phyloP scores from a whole-genome alignment of 805 yeast genomes.

The Metschnikowia shivogae region DNA sequence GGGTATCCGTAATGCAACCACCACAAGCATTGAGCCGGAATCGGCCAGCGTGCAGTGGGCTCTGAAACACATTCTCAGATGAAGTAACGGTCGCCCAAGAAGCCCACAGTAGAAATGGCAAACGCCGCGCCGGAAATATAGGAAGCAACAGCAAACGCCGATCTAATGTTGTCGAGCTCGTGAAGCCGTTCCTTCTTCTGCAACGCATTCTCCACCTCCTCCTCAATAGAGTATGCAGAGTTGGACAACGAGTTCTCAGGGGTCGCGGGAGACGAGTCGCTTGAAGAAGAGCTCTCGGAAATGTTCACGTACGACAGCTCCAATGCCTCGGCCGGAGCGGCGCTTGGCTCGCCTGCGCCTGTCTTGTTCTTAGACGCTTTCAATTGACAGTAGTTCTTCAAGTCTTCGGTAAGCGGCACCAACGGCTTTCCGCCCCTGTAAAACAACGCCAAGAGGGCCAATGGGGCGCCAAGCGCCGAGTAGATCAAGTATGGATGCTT shows the following conservation, averaged over 20 bases:
- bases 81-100: constrained; percentile 46
- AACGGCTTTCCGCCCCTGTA: constrained; percentile 9
- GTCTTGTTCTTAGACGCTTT: background rate
- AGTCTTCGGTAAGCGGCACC: constrained; percentile 1
- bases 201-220: constrained; percentile 42
- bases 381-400: constrained; percentile 1
- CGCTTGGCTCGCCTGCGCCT: background rate
- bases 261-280: constrained; percentile 26
- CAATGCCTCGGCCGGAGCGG: constrained; percentile 26
- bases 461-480: constrained; percentile 52
- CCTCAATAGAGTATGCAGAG: constrained; percentile 27
- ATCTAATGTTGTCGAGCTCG: constrained; percentile 30
- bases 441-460: constrained; percentile 23
- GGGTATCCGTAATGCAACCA: no score
- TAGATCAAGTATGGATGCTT: constrained; percentile 75
- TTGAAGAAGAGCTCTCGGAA: constrained; percentile 35
- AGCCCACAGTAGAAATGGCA: constrained; percentile 49
- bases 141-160: constrained; percentile 39
- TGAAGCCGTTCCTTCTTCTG: constrained; percentile 32
- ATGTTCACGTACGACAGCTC: constrained; percentile 41
- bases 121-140: constrained; percentile 44
- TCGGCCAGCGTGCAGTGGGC: no score
- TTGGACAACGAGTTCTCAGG: constrained; percentile 17
- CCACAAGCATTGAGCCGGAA: no score
- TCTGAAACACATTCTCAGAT: constrained; percentile 5